Evolutionary conservation across 2,329 filamentous ascomycete genomes (phyloP), one percentile per base, ranked within the genome.

Genomic region (Aspergillus spinulosporus): DNA sequence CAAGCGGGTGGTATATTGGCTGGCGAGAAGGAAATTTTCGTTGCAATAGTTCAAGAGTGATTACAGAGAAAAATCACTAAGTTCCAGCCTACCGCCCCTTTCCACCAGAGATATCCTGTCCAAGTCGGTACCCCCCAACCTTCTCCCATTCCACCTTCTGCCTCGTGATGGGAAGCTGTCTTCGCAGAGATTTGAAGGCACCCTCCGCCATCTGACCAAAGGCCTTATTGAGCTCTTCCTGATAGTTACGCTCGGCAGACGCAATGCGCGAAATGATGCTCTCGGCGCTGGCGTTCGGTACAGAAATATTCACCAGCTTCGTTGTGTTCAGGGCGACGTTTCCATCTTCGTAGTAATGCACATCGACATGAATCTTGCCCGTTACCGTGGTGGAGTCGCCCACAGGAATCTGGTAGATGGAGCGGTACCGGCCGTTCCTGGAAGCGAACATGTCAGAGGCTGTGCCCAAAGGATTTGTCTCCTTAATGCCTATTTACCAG

Each of bases 111-210:
- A 91, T 90, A 70, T 90, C 88, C 74, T 91, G 88, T 28, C 89
- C 89, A 64, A 96, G 80, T 58, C 91, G 83, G 78, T 99, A 99
- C 65, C 91, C 92, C 45, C 90, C 88, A 64, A 99, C 90, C 81
- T 96, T 97, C 75, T 99, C 93, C 94, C 94, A 99, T 77, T 99
- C 94, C 66, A 99, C 93, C 83, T 97, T 97, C 80, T 99, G 94
- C 70, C 94, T 87, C 60, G 94, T 99, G 58, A 99, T 92, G 0
- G 94, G 94, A 72, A 99, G 79, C 77, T 97, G 94, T 76, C 94
- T 85, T 70, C 94, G 85, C 72, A 99, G 76, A 1, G 87, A 86
- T 84, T 97, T 99, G 78, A 99, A 99, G 0, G 92, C 90, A 7
- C 92, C 93, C 78, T 99, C 94, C 69, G 91, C 94, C 71, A 99